Base-by-base conservation (phyloP, 2,329 filamentous ascomycete genomes). In the Colletotrichum sp. region DNA sequence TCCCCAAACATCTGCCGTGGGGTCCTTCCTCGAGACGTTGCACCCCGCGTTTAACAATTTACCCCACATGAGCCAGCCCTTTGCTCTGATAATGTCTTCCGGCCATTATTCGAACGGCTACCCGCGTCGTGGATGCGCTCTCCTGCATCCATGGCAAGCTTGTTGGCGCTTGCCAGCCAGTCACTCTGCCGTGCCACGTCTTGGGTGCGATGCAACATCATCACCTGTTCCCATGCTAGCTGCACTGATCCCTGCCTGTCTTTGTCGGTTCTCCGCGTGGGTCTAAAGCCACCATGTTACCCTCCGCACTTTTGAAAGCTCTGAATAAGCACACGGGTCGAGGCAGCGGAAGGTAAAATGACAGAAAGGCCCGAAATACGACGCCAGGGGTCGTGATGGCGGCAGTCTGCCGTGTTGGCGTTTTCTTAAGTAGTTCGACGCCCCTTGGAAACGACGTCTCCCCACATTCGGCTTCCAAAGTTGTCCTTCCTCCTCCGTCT, bases 81-180 rank as follows among this genome's bases (percentile, higher is more conserved):
- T 26, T 21, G 36, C 26, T 18, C 28, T 55, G 65, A 18, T 36
- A 74, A 64, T 15, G 78, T 80, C 59, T 83, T 81, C 16, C 81
- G 87, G 18, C 81, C 80, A 30, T 83, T 83, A 12, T 34, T 34
- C 16, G 32, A 30, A 62, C 12, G 59, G 12, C 28, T 62, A 15
- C 15, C 28, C 59, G 28, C 59, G 21, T 62, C 1, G 59, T 16
- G 26, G 16, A 32, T 30, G 28, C 59, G 59, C 59, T 34, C n/a
- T n/a, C 18, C 4, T 62, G 6, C n/a, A 21, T 52, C 6, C 2
- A 52, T 21, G 6, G 44, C 44, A 21, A 8, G n/a, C n/a, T 24
- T 21, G 8, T 60, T 62, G 59, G 28, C 59, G 59, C 59, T 62
- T 62, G 59, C 15, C 7, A 30, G 0, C 28, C 32, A n/a, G 24